phyloP scores from a whole-genome alignment of 1,284 basidiomycete species.

The Trametes versicolor region DNA sequence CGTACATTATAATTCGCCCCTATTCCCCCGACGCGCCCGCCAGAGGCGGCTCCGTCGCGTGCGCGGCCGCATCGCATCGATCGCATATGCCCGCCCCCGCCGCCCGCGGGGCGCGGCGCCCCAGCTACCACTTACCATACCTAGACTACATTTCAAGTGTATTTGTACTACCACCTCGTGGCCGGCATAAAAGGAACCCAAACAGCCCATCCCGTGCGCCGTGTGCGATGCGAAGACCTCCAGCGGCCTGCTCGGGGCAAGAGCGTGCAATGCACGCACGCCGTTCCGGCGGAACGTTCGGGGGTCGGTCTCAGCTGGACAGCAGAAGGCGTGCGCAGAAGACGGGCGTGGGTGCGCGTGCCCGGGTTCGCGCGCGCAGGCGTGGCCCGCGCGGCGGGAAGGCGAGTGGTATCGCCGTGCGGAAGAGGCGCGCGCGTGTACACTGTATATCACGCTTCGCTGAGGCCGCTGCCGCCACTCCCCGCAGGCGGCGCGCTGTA shows the following conservation, averaged over 20 bases:
- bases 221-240: constrained; percentile 4
- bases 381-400: constrained; percentile 6
- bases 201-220: constrained; percentile 19
- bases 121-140: constrained; percentile 43
- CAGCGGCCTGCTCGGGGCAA: constrained; percentile 13
- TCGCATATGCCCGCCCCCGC: constrained; percentile 35
- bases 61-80: constrained; percentile 26
- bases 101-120: constrained; percentile 22
- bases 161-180: constrained; percentile 56
- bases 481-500: not conserved
- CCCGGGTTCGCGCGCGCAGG: constrained; percentile 9
- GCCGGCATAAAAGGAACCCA: constrained; percentile 29
- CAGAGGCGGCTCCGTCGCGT: constrained; percentile 20
- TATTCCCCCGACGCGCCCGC: constrained; percentile 34
- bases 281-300: constrained; percentile 26
- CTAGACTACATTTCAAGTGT: constrained; percentile 58
- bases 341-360: constrained; percentile 19
- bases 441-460: not conserved
- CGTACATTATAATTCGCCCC: constrained; percentile 37
- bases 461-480: not conserved
- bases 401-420: constrained; percentile 16
- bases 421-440: constrained; percentile 3
- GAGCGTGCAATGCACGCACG: constrained; percentile 8
- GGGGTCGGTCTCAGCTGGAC: constrained; percentile 25
- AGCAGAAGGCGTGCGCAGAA: constrained; percentile 15